These are phyloP conservation scores for Cryphonectria nitschkei DNA, from an alignment of 2,329 filamentous ascomycete species.

Conservation along the genomic window DNA sequence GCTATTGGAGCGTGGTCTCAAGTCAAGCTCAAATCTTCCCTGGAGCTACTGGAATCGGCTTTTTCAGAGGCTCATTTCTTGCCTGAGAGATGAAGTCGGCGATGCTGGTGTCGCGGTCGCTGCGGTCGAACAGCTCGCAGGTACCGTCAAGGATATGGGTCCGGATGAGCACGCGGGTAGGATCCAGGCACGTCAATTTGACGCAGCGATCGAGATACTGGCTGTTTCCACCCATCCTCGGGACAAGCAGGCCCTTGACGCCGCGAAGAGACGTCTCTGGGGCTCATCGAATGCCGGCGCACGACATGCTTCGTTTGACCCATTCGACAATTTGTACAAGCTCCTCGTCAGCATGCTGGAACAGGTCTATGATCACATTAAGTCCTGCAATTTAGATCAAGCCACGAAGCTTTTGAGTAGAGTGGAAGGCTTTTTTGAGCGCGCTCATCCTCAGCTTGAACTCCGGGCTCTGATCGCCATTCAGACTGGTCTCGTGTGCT, in stretches of 20 bases:
- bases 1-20: constrained; percentile 67
- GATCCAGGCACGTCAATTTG: constrained; percentile 37
- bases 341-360: constrained; percentile 58
- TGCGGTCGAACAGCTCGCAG: constrained; percentile 73
- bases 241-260: constrained; percentile 66
- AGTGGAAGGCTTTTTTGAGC: constrained; percentile 55
- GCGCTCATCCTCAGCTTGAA: constrained; percentile 54
- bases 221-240: constrained; percentile 57
- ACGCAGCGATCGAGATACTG: constrained; percentile 48
- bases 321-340: constrained; percentile 69
- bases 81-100: constrained; percentile 65
- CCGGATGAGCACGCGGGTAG: constrained; percentile 30
- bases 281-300: constrained; percentile 51
- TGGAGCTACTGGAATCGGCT: constrained; percentile 55
- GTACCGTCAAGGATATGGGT: constrained; percentile 48
- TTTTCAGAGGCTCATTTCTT: constrained; percentile 58
- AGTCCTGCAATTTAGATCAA: constrained; percentile 36
- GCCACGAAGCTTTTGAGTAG: constrained; percentile 54
- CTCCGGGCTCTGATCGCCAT: constrained; percentile 60
- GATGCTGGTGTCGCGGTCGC: constrained; percentile 68
- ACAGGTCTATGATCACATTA: constrained; percentile 52
- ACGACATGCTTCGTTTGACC: constrained; percentile 55
- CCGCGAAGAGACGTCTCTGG: constrained; percentile 69
- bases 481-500: constrained; percentile 64
- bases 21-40: constrained; percentile 52